Percentiles rank a stretch among this genome's conserved stretches.
phyloP scores from a whole-genome alignment of 345 rosid species.

The Eucalyptus polybractea region DNA sequence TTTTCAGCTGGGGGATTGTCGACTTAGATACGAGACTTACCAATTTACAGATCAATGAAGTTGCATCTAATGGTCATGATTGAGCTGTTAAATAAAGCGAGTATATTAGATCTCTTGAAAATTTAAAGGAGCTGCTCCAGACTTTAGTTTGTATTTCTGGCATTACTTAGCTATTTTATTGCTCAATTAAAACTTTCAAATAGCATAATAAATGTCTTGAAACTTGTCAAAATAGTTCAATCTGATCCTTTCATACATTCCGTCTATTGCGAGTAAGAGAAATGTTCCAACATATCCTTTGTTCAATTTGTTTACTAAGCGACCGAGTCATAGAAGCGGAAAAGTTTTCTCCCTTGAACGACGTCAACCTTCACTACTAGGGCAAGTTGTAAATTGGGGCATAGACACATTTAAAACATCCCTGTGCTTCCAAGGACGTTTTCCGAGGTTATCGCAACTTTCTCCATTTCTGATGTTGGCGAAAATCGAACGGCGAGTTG shows the following conservation, averaged over 20 bases:
- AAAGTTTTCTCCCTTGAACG: background rate
- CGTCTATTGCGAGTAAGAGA: background rate
- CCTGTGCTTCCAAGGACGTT: background rate
- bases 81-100: background rate
- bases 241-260: background rate
- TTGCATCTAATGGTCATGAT: background rate
- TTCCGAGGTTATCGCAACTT: background rate
- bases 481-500: too few species aligned
- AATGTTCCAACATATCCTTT: background rate
- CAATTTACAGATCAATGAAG: background rate
- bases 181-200: background rate
- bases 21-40: background rate
- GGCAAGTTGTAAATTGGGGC: background rate
- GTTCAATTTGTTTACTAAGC: background rate
- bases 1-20: background rate
- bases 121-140: background rate
- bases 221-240: background rate
- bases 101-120: background rate
- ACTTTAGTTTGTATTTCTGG: background rate
- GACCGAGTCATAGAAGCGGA: background rate
- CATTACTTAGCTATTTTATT: background rate
- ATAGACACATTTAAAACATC: background rate
- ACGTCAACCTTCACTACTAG: rapidly evolving
- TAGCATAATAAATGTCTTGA: background rate
- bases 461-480: background rate